Percentiles rank a stretch among this genome's conserved stretches.
phyloP scores from a whole-genome alignment of 345 rosid genomes.

The Moricandia arvensis region DNA sequence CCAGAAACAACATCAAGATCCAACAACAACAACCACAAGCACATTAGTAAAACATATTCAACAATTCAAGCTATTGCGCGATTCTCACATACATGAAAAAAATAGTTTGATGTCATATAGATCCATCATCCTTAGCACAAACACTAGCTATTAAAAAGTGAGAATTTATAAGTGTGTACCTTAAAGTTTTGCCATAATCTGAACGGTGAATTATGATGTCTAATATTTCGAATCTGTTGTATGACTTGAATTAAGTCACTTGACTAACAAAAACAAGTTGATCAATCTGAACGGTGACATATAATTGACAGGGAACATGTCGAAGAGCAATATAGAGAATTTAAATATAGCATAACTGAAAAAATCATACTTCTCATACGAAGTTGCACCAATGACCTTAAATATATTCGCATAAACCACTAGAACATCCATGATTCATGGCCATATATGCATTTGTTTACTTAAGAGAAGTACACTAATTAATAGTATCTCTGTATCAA shows the following conservation, averaged over 20 bases:
- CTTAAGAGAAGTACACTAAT: neutral
- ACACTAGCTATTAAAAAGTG: neutral
- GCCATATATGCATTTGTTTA: neutral
- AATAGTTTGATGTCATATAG: neutral
- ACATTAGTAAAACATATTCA: neutral
- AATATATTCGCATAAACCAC: neutral
- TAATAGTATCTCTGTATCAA: neutral
- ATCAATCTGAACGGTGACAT: neutral
- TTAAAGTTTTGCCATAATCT: neutral
- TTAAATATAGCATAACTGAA: neutral
- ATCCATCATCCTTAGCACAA: neutral
- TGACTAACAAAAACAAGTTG: neutral
- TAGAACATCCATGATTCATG: neutral
- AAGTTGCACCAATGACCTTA: neutral
- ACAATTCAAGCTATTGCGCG: neutral
- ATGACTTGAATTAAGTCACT: neutral
- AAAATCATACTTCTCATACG: neutral
- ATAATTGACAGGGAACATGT: neutral
- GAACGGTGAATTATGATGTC: neutral
- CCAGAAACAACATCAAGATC: slow-evolving; percentile 12
- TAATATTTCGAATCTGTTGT: neutral
- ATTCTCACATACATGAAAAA: neutral
- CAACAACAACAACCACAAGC: neutral
- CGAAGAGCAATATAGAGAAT: neutral
- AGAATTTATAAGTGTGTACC: neutral